Conservation (phyloP, 805 yeast genomes). For the Tetrapisispora fleetii region DNA sequence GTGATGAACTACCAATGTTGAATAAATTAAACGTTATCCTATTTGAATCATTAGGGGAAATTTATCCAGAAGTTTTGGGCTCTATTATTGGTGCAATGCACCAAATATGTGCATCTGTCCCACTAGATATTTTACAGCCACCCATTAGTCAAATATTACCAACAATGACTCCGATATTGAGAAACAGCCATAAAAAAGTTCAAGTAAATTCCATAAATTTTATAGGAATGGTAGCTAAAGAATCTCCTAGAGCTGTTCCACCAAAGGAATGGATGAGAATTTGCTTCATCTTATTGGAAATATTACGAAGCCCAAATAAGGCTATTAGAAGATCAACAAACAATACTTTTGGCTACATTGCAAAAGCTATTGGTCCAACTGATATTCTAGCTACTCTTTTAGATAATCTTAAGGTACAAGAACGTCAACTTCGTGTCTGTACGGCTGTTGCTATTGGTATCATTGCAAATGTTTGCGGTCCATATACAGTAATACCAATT, state of each 20-base stretch:
- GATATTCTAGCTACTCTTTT: conserved; percentile 80
- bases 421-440: conserved; percentile 91
- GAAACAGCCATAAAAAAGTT: conserved; percentile 83
- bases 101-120: conserved; percentile 50
- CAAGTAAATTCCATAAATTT: conserved; percentile 73
- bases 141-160: conserved; percentile 77
- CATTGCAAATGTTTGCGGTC: conserved; percentile 87
- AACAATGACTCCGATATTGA: conserved; percentile 79
- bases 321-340: conserved; percentile 78
- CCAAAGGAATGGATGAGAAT: conserved; percentile 98
- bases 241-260: conserved; percentile 70
- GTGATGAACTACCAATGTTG: conserved; percentile 55
- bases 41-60: conserved; percentile 90
- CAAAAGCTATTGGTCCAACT: conserved; percentile 90
- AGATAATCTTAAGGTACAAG: conserved; percentile 82
- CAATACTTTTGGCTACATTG: conserved; percentile 81
- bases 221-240: conserved; percentile 72
- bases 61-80: conserved; percentile 86
- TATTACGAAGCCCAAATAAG: conserved; percentile 72
- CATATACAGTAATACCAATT: conserved; percentile 89
- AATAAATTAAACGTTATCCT: conserved; percentile 63
- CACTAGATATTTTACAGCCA: conserved; percentile 58
- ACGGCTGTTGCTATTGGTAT: conserved; percentile 97
- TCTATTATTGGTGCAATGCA: conserved; percentile 67
- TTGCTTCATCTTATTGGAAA: conserved; percentile 80